Evolutionary conservation across 2,329 filamentous ascomycete genomes (phyloP).

Genomic region (Ambrosiella beaveri): DNA sequence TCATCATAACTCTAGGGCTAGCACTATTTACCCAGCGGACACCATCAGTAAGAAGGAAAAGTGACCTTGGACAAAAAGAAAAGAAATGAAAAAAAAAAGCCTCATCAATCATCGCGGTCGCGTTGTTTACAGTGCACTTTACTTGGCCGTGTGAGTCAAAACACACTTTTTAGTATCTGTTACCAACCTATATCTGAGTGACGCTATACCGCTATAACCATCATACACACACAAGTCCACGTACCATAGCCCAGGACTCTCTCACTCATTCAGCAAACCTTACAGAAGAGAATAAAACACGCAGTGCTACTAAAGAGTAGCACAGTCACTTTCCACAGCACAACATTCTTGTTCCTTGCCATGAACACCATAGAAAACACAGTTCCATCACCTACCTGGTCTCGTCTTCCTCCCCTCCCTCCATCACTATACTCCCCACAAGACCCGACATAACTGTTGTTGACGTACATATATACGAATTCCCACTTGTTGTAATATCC

Average conservation of each 20-base stretch:
- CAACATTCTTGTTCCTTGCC: background rate
- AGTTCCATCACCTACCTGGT: background rate
- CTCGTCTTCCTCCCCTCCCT: background rate
- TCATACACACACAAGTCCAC: background rate
- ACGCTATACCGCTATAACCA: constrained; percentile 1
- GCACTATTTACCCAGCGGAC: background rate
- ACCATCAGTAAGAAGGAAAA: background rate
- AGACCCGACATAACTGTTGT: background rate
- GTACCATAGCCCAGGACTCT: background rate
- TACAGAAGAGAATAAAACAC: background rate
- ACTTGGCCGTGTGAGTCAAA: background rate
- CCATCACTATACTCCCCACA: background rate
- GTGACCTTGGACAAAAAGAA: background rate
- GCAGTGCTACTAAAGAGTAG: background rate
- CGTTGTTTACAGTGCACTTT: background rate
- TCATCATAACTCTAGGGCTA: background rate
- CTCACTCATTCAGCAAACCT: background rate
- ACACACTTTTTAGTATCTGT: background rate
- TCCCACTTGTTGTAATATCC: background rate
- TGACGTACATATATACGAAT: background rate
- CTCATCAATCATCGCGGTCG: background rate
- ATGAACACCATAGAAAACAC: background rate
- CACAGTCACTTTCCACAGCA: background rate
- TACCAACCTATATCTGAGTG: background rate
- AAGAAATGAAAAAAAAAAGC: background rate